A percentile compares a stretch with the other conserved stretches of the same genome.
phyloP scores from a whole-genome alignment of 1,139 yeast species.

The Arxiozyma telluris region DNA sequence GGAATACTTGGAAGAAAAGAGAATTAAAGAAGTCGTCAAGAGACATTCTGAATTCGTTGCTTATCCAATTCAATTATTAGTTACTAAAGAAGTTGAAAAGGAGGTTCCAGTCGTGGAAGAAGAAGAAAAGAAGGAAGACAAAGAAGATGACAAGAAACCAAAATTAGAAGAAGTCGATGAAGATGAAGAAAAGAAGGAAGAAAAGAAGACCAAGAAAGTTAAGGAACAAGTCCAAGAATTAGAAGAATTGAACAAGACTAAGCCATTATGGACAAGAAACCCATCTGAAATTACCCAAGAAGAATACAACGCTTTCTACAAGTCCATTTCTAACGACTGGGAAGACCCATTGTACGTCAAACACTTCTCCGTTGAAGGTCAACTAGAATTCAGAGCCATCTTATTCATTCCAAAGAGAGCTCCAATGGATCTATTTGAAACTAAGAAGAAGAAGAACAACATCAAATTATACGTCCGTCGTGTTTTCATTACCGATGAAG shows the following conservation, averaged over 20 bases:
- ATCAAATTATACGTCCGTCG: conserved; percentile 98
- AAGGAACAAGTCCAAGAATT: conserved; percentile 81
- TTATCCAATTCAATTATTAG: conserved; percentile 97
- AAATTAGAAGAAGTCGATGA: conserved; percentile 64
- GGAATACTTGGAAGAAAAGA: conserved; percentile 98
- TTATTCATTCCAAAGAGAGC: conserved; percentile 98
- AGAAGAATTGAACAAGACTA: conserved; percentile 98
- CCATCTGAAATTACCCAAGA: conserved; percentile 97
- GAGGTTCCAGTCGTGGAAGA: conserved; percentile 73
- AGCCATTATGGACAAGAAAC: conserved; percentile 99
- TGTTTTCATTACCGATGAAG: conserved; percentile 99
- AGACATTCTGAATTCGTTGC: conserved; percentile 99
- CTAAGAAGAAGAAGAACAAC: conserved; percentile 98
- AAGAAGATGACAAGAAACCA: conserved; percentile 53
- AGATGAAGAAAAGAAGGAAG: conserved; percentile 44
- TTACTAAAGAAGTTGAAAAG: conserved; percentile 97
- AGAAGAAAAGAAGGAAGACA: conserved; percentile 47
- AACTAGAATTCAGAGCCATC: conserved; percentile 97
- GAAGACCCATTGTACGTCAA: conserved; percentile 99
- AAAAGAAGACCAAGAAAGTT: conserved; percentile 66
- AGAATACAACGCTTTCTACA: conserved; percentile 98
- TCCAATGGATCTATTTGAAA: conserved; percentile 95
- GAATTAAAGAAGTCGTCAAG: conserved; percentile 98
- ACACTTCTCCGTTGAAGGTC: conserved; percentile 99
- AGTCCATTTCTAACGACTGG: conserved; percentile 99